A percentile compares a stretch with the other conserved stretches of the same genome.
Evolutionary conservation across 352 stramenopile species (phyloP).

Genomic region (Phytophthora capsici): DNA sequence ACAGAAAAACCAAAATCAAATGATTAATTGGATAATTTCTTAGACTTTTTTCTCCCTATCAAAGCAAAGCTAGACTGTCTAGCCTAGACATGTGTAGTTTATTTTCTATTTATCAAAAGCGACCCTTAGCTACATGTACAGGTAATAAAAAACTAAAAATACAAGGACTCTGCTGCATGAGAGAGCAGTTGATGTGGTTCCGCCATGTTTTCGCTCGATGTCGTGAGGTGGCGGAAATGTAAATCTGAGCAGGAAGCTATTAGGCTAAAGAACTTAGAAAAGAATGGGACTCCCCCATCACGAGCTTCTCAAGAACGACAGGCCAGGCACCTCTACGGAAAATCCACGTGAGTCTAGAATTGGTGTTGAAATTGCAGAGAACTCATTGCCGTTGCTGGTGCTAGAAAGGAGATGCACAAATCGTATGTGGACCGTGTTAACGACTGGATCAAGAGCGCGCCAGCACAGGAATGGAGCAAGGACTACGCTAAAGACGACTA

Average conservation of each 20-base stretch:
- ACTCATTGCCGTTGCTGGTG: slow-evolving; percentile 5
- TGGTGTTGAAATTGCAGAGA: background rate
- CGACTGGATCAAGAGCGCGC: slow-evolving; percentile 54
- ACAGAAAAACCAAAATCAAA: too few relatives aligned
- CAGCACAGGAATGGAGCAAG: slow-evolving; percentile 53
- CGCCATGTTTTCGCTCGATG: slow-evolving; percentile 71
- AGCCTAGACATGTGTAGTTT: too few relatives aligned
- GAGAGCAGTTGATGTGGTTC: background rate
- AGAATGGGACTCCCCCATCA: slow-evolving; percentile 28
- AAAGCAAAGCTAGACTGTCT: too few relatives aligned
- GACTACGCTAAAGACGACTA: slow-evolving; percentile 66
- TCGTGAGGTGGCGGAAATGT: slow-evolving; percentile 52
- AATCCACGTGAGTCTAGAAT: slow-evolving; percentile 46
- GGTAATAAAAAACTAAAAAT: too few relatives aligned
- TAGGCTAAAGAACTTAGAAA: slow-evolving; percentile 35
- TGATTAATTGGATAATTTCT: too few relatives aligned
- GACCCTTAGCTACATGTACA: too few relatives aligned
- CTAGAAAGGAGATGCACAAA: slow-evolving; percentile 72
- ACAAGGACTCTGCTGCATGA: background rate
- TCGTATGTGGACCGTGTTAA: slow-evolving; percentile 66
- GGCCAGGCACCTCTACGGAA: slow-evolving; percentile 61
- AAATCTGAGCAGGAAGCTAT: slow-evolving; percentile 45
- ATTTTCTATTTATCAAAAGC: too few relatives aligned
- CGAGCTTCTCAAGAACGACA: slow-evolving; percentile 41
- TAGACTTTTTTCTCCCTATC: too few relatives aligned